Percentiles rank a stretch among this genome's conserved stretches.
Conservation (phyloP, 1,284 basidiomycete genomes). For the Cryptococcus wingfieldii region DNA sequence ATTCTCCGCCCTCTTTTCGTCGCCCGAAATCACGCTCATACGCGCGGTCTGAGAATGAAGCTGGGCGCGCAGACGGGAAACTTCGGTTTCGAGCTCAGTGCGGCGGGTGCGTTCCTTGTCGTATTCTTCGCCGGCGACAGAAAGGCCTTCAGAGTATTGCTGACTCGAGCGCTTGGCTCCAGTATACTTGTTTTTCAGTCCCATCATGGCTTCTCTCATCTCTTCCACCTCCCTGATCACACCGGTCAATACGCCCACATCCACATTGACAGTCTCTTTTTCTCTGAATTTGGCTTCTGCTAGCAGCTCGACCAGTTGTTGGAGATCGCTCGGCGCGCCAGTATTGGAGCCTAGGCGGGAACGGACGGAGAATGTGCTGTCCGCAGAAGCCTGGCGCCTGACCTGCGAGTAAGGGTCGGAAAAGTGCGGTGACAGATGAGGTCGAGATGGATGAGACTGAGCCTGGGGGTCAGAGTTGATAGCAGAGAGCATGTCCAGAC, state of each 20-base stretch:
- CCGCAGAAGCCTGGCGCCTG: constrained; percentile 40
- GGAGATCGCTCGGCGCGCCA: constrained; percentile 7
- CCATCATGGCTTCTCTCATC: constrained; percentile 60
- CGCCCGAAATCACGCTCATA: constrained; percentile 73
- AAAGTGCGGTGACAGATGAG: constrained; percentile 21
- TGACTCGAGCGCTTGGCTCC: constrained; percentile 83
- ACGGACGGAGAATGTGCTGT: constrained; percentile 31
- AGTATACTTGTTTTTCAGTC: constrained; percentile 73
- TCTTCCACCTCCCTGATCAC: constrained; percentile 67
- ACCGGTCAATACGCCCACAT: constrained; percentile 67
- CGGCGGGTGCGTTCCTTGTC: constrained; percentile 82
- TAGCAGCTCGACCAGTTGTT: constrained; percentile 50
- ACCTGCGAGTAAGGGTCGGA: constrained; percentile 21
- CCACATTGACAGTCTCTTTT: constrained; percentile 64
- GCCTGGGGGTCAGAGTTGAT: constrained; percentile 9
- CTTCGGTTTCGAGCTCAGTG: constrained; percentile 85
- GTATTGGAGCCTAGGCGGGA: constrained; percentile 32
- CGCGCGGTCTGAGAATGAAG: constrained; percentile 85
- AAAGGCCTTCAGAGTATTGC: constrained; percentile 85
- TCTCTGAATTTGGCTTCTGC: constrained; percentile 62
- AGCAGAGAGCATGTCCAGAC: constrained; percentile 20
- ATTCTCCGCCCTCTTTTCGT: constrained; percentile 69
- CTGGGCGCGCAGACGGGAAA: constrained; percentile 74
- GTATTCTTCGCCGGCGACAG: constrained; percentile 88
- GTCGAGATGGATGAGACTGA: constrained; percentile 15